phyloP scores from a whole-genome alignment of 73 alveolate genomes.

The Stentor coeruleus region DNA sequence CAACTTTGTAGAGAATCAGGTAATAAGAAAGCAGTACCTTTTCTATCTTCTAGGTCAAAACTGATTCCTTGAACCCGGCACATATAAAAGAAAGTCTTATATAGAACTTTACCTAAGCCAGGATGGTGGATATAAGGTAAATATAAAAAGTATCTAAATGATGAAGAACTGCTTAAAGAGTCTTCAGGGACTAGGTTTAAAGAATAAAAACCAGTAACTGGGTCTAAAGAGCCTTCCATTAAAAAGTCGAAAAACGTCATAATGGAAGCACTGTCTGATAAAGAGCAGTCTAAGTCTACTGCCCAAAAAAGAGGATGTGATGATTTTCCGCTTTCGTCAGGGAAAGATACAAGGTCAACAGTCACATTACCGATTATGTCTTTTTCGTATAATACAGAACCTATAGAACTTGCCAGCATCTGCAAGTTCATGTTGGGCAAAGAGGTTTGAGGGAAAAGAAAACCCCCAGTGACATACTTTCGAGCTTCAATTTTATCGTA shows the following conservation, averaged over 20 bases:
- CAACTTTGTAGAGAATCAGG: constrained; percentile 80
- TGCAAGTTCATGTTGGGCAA: constrained; percentile 72
- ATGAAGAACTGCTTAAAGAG: constrained; percentile 16
- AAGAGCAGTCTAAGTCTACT: constrained; percentile 62
- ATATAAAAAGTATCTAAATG: constrained; percentile 49
- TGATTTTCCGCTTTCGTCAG: constrained; percentile 65
- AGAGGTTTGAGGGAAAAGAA: constrained; percentile 80
- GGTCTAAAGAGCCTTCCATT: constrained; percentile 79
- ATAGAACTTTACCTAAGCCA: constrained; percentile 69
- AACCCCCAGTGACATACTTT: constrained; percentile 85
- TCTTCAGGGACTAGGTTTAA: constrained; percentile 28
- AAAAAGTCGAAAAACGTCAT: constrained; percentile 78
- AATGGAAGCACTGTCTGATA: constrained; percentile 59
- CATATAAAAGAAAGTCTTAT: constrained; percentile 84
- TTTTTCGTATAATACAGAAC: constrained; percentile 58
- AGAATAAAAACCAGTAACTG: constrained; percentile 65
- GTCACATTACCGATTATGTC: constrained; percentile 66
- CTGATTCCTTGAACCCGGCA: constrained; percentile 83
- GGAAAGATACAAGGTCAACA: constrained; percentile 76
- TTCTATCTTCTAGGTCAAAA: constrained; percentile 75
- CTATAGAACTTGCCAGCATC: constrained; percentile 66
- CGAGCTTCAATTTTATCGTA: constrained; percentile 91
- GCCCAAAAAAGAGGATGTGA: constrained; percentile 88
- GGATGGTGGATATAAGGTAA: constrained; percentile 73
- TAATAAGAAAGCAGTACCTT: constrained; percentile 71